Conservation (phyloP, 2,329 filamentous ascomycete species). For the Epichloe gansuensis region DNA sequence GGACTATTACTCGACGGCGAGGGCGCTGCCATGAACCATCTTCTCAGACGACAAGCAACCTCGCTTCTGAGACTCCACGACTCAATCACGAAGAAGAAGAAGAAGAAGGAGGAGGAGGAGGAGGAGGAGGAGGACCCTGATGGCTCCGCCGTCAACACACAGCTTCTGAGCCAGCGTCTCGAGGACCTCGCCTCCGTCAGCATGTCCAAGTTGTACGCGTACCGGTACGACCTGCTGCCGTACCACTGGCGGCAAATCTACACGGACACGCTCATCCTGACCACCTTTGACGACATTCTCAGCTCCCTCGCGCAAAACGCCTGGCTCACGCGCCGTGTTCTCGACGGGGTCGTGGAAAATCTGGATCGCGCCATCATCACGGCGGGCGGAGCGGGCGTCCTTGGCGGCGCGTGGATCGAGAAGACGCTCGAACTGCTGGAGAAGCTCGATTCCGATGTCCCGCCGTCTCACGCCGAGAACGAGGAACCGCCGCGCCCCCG, state of each 20-base stretch:
- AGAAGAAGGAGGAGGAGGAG: neutral
- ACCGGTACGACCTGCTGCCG: slow-evolving; percentile 54
- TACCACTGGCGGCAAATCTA: slow-evolving; percentile 59
- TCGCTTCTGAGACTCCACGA: slow-evolving; percentile 14
- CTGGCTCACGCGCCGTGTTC: slow-evolving; percentile 9
- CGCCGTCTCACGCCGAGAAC: too few relatives aligned
- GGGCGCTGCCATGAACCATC: slow-evolving; percentile 12
- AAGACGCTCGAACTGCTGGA: slow-evolving; percentile 33
- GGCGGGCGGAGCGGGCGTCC: slow-evolving; percentile 47
- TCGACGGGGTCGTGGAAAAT: slow-evolving; percentile 48
- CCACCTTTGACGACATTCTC: slow-evolving; percentile 32
- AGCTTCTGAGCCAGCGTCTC: slow-evolving; percentile 30
- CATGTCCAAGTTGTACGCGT: slow-evolving; percentile 57
- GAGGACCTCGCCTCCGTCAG: slow-evolving; percentile 46
- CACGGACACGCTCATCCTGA: slow-evolving; percentile 56
- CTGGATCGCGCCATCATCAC: slow-evolving; percentile 71
- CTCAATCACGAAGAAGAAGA: neutral
- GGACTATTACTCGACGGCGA: neutral
- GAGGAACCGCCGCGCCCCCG: slow-evolving; percentile 3
- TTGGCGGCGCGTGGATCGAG: slow-evolving; percentile 42
- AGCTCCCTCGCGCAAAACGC: neutral
- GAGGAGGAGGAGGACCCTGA: neutral
- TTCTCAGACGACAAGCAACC: slow-evolving; percentile 19
- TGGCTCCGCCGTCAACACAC: slow-evolving; percentile 4
- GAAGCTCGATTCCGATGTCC: slow-evolving; percentile 11